Percentiles rank a stretch among this genome's conserved stretches.
phyloP scores from a whole-genome alignment of 306 rosid genomes.

The Dalbergia oliveri region DNA sequence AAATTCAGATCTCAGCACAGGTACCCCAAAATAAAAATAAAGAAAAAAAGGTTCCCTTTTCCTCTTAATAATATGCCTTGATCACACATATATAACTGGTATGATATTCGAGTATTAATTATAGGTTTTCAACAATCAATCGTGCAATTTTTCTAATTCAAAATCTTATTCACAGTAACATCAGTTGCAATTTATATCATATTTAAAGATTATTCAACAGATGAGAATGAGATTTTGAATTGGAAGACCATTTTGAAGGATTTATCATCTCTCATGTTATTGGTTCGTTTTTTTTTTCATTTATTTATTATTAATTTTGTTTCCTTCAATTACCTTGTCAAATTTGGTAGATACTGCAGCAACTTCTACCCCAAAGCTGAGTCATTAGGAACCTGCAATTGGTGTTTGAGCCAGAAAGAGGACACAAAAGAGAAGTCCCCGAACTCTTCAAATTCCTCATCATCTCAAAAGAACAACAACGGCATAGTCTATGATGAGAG shows the following conservation, averaged over 20 bases:
- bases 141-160: too few species aligned
- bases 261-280: neutral
- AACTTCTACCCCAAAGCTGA: constrained; percentile 77
- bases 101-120: too few species aligned
- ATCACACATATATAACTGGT: too few species aligned
- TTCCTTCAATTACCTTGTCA: neutral
- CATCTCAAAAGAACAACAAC: constrained; percentile 53
- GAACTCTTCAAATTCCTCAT: constrained; percentile 80
- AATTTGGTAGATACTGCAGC: constrained; percentile 81
- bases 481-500: constrained; percentile 28
- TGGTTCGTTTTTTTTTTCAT: neutral
- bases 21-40: constrained; percentile 34
- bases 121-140: too few species aligned
- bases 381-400: constrained; percentile 71
- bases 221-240: too few species aligned
- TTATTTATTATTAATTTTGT: neutral
- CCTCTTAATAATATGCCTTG: too few species aligned
- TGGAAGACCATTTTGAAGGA: too few species aligned
- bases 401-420: constrained; percentile 81
- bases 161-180: too few species aligned
- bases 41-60: neutral
- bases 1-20: constrained; percentile 99
- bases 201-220: too few species aligned
- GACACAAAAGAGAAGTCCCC: constrained; percentile 68
- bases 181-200: too few species aligned